Base-by-base conservation (phyloP, 2,329 filamentous ascomycete species). In the Westerdykella ornata region DNA sequence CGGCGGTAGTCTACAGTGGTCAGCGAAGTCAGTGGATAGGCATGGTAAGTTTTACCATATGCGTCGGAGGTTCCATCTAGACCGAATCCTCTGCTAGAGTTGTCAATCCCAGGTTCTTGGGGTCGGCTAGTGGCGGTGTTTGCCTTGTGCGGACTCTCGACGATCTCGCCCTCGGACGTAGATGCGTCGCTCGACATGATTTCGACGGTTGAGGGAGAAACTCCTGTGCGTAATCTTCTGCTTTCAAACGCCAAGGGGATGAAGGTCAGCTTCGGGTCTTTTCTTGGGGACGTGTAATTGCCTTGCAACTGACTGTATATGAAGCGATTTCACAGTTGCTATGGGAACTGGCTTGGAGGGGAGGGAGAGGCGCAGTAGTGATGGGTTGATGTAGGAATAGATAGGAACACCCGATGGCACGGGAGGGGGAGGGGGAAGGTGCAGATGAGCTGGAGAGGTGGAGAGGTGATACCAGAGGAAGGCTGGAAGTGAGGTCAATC, bases 291-390 rank as follows among this genome's bases (percentile, higher is more conserved):
- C 14, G 34, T 46, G 51, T 48, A 59, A 52, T 57, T 52, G 54
- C 56, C 57, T 52, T 59, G 51, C 56, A 55, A 64, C 61, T 64
- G 59, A 64, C 60, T 64, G 57, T 48, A 45, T 57, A 39, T 33
- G 30, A 33, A 33, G 30, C 30, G 30, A 17, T 33, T 17, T 33
- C 30, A 17, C 30, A 17, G n/a, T 33, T 14, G n/a, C 30, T 17
- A 13, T 8, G 16, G 30, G 13, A 33, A 14, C 30, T 15, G 30
- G 30, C n/a, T 15, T 8, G n/a, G n/a, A n/a, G 30, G n/a, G 30
- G 30, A 9, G 6, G 13, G 30, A 32, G 30, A 33, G 30, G 22
- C 22, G 22, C 3, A 26, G 22, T 9, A 26, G 22, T 2, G 7
- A 8, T 9, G 12, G 8, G 22, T 26, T 11, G 7, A 26, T 26